Percentiles rank a stretch among this genome's conserved stretches.
Conservation (phyloP, 805 yeast genomes). For the Yarrowia porcina region DNA sequence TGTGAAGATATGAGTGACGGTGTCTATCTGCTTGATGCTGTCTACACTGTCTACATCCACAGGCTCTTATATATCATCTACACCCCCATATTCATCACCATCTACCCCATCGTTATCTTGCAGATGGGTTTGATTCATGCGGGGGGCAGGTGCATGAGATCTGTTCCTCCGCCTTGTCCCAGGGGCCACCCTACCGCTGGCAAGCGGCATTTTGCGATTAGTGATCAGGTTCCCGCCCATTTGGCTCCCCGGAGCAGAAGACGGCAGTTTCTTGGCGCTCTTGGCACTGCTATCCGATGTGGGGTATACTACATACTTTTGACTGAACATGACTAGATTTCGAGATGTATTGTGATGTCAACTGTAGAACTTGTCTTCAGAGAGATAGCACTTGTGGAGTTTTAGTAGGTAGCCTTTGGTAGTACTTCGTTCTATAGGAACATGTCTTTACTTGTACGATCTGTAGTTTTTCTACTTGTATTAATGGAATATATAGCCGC, state of each 20-base stretch:
- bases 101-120: conserved; percentile 22
- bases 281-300: conserved; percentile 18
- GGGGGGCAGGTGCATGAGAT: conserved; percentile 9
- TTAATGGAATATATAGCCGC: neutral
- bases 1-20: neutral
- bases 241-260: neutral
- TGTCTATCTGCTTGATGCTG: conserved; percentile 9
- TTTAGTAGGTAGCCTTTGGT: too few species aligned
- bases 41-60: neutral
- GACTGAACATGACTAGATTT: too few species aligned
- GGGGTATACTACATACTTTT: too few species aligned
- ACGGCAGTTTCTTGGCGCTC: neutral
- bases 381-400: too few species aligned
- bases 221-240: neutral
- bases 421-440: too few species aligned
- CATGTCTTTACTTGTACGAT: neutral
- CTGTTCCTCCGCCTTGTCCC: neutral
- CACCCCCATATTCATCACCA: neutral
- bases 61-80: neutral
- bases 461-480: too few species aligned
- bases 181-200: conserved; percentile 5
- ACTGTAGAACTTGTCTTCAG: too few species aligned
- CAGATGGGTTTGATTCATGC: conserved; percentile 3
- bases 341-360: too few species aligned
- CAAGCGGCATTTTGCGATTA: neutral